phyloP scores from a whole-genome alignment of 495 filamentous ascomycete genomes.

The Penicillium roqueforti region DNA sequence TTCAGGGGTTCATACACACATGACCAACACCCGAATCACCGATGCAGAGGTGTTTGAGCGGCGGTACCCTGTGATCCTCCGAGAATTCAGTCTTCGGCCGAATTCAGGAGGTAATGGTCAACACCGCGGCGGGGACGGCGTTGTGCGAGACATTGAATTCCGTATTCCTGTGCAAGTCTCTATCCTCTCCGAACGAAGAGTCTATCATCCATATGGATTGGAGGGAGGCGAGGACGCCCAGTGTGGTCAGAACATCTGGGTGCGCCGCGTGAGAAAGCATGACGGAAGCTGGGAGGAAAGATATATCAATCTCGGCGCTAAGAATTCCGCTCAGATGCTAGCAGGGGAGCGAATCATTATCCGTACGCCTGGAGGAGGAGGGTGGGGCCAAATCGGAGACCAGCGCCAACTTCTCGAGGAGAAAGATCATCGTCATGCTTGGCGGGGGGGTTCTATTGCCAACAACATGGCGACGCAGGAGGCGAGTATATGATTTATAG shows the following conservation, averaged over 20 bases:
- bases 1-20: slow-evolving; percentile 83
- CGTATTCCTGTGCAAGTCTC: slow-evolving; percentile 67
- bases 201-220: slow-evolving; percentile 83
- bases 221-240: slow-evolving; percentile 70
- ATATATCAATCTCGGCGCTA: slow-evolving; percentile 73
- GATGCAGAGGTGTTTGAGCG: slow-evolving; percentile 88
- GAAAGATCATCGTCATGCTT: slow-evolving; percentile 25
- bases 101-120: slow-evolving; percentile 48
- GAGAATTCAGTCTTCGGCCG: slow-evolving; percentile 77
- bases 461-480: slow-evolving; percentile 27
- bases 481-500: slow-evolving; percentile 23
- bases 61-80: slow-evolving; percentile 80
- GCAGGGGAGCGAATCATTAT: slow-evolving; percentile 77
- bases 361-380: slow-evolving; percentile 45
- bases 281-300: slow-evolving; percentile 49
- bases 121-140: slow-evolving; percentile 38
- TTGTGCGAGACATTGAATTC: slow-evolving; percentile 36
- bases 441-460: slow-evolving; percentile 31
- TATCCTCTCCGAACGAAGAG: slow-evolving; percentile 79
- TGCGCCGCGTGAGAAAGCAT: slow-evolving; percentile 45
- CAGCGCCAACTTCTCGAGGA: slow-evolving; percentile 11
- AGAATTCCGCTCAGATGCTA: slow-evolving; percentile 82
- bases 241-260: slow-evolving; percentile 35
- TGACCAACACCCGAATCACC: slow-evolving; percentile 95
- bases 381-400: slow-evolving; percentile 34